phyloP scores from a whole-genome alignment of 345 rosid species.

The Lepidium aucheri region DNA sequence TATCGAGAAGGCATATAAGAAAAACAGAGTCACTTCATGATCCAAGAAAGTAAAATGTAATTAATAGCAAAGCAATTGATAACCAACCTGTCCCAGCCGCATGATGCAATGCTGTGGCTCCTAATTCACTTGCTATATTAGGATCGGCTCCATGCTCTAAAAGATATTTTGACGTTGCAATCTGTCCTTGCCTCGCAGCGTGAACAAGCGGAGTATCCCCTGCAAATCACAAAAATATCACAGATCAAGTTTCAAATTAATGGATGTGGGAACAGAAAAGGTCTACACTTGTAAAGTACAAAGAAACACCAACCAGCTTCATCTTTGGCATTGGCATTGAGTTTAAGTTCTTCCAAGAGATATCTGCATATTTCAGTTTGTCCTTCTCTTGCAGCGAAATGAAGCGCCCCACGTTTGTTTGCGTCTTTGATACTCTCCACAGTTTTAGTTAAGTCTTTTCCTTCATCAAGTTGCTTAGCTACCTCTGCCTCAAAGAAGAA shows the following conservation, averaged over 20 bases:
- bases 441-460: conserved; percentile 53
- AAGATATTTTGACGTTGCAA: conserved; percentile 63
- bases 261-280: background rate
- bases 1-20: background rate
- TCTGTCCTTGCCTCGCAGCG: conserved; percentile 90
- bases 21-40: background rate
- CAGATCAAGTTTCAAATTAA: background rate
- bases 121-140: conserved; percentile 64
- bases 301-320: conserved; percentile 56
- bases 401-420: conserved; percentile 84
- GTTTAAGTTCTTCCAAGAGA: conserved; percentile 76
- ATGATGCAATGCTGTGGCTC: conserved; percentile 87
- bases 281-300: background rate
- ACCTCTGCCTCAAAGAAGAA: conserved; percentile 33
- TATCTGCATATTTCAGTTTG: conserved; percentile 70
- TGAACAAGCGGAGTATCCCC: conserved; percentile 93
- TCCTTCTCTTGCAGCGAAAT: conserved; percentile 93
- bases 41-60: background rate
- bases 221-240: conserved; percentile 27
- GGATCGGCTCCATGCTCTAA: conserved; percentile 74
- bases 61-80: too few relatives aligned
- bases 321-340: conserved; percentile 54
- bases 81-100: conserved; percentile 70
- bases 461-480: conserved; percentile 75
- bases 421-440: conserved; percentile 84